Percentiles rank a stretch among this genome's conserved stretches.
Evolutionary conservation across 768 basidiomycete species (phyloP).

Genomic region (Termitomyces heimii): DNA sequence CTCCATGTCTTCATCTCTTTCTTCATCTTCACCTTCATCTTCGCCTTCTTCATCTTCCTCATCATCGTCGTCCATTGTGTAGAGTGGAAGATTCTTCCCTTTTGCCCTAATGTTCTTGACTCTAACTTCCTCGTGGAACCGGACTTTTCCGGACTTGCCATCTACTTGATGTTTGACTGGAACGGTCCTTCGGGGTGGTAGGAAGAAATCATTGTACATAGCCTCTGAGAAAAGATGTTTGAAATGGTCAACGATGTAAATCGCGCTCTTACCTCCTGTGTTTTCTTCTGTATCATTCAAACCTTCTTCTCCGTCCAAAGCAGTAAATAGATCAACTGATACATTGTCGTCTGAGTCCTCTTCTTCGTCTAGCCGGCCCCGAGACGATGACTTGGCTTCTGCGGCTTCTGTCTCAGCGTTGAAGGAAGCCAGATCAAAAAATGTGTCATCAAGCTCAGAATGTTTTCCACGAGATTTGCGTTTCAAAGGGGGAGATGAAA

Average conservation of each 20-base stretch:
- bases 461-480: constrained; percentile 8
- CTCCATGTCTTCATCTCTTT: constrained; percentile 20
- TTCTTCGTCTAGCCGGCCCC: constrained; percentile 50
- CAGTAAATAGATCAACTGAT: constrained; percentile 61
- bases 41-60: constrained; percentile 29
- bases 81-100: constrained; percentile 58
- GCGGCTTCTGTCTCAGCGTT: constrained; percentile 79
- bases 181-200: constrained; percentile 37
- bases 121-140: constrained; percentile 75
- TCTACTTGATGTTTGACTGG: constrained; percentile 13
- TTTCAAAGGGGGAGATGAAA: constrained; percentile 18
- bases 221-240: constrained; percentile 35
- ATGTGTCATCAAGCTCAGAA: constrained; percentile 73
- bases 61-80: constrained; percentile 34
- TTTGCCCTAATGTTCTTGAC: constrained; percentile 77
- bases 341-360: constrained; percentile 43
- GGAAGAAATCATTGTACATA: constrained; percentile 80
- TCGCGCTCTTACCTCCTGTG: constrained; percentile 29
- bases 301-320: constrained; percentile 43
- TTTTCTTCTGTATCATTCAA: constrained; percentile 41
- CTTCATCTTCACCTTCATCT: constrained; percentile 20
- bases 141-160: constrained; percentile 43
- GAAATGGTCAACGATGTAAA: background rate
- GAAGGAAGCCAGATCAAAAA: constrained; percentile 86
- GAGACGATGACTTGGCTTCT: constrained; percentile 58